Evolutionary conservation across 371 early-diverging fungal species (phyloP).

Genomic region (Polyrhizophydium stewartii): DNA sequence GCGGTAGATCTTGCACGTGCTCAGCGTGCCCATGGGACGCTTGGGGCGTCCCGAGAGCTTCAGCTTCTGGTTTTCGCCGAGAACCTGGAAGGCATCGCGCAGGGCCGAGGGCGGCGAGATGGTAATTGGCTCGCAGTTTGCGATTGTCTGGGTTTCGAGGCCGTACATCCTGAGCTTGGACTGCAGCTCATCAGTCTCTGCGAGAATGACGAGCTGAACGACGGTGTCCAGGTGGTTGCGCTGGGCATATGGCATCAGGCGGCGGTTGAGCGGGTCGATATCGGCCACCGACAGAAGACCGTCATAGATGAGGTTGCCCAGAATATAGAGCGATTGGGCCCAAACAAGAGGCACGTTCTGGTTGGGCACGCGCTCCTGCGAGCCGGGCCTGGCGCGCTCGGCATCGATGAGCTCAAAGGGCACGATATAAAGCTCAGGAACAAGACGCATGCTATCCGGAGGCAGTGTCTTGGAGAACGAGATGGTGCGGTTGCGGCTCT

Average conservation of each 20-base stretch:
- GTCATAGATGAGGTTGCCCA: constrained; percentile 76
- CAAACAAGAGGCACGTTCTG: constrained; percentile 88
- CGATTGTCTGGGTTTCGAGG: constrained; percentile 69
- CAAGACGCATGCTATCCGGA: constrained; percentile 21
- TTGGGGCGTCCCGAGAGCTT: constrained; percentile 73
- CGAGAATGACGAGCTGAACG: constrained; percentile 75
- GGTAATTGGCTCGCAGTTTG: constrained; percentile 56
- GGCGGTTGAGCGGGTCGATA: constrained; percentile 81
- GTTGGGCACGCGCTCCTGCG: constrained; percentile 75
- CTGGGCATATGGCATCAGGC: constrained; percentile 44
- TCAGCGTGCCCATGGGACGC: constrained; percentile 66
- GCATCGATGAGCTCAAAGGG: constrained; percentile 67
- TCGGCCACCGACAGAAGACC: constrained; percentile 73
- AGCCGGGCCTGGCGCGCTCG: constrained; percentile 67
- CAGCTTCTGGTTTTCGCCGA: constrained; percentile 76
- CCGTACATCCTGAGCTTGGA: constrained; percentile 67
- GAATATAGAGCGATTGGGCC: constrained; percentile 81
- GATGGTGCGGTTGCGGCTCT: background rate
- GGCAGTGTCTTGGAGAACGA: constrained; percentile 15
- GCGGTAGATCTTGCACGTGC: constrained; percentile 77
- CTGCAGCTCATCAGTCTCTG: constrained; percentile 72
- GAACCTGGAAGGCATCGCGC: constrained; percentile 67
- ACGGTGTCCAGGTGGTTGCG: constrained; percentile 46
- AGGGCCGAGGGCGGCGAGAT: constrained; percentile 77
- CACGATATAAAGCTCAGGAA: constrained; percentile 76